phyloP scores from a whole-genome alignment of 1,284 basidiomycete species.

The Boletus mariae region DNA sequence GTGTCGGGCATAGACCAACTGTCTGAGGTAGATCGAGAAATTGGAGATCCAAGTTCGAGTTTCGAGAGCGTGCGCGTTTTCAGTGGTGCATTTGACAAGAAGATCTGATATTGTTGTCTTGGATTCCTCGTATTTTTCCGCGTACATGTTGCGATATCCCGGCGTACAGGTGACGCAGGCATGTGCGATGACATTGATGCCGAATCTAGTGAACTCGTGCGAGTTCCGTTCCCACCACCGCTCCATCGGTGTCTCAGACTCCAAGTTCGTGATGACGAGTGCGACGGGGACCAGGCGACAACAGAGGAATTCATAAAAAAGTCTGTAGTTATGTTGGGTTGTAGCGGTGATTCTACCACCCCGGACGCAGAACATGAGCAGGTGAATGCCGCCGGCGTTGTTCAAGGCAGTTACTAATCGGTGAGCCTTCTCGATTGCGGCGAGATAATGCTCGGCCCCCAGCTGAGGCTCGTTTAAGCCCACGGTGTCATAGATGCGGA shows the following conservation, averaged over 20 bases:
- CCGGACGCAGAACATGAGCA: constrained; percentile 33
- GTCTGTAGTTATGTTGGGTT: constrained; percentile 31
- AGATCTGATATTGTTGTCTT: constrained; percentile 25
- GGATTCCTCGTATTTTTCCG: constrained; percentile 30
- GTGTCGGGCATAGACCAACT: constrained; percentile 22
- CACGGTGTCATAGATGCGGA: constrained; percentile 29
- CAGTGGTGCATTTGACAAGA: constrained; percentile 19
- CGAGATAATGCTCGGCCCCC: constrained; percentile 25
- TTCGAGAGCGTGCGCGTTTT: constrained; percentile 23
- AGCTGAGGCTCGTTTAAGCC: constrained; percentile 31
- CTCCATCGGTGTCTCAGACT: constrained; percentile 31
- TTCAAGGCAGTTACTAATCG: constrained; percentile 21
- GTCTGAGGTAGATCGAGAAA: constrained; percentile 24
- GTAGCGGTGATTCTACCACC: constrained; percentile 32
- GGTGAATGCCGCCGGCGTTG: constrained; percentile 24
- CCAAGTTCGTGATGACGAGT: constrained; percentile 29
- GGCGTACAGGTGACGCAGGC: constrained; percentile 29
- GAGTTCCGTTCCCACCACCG: constrained; percentile 29
- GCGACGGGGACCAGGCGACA: constrained; percentile 29
- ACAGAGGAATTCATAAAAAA: constrained; percentile 32
- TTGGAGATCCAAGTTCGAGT: constrained; percentile 26
- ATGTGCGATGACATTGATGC: constrained; percentile 23
- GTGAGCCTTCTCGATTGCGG: constrained; percentile 31
- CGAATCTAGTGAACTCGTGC: constrained; percentile 24
- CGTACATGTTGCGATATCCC: constrained; percentile 28